These are phyloP conservation scores for Torrubiellomyces zombiae DNA, from an alignment of 2,329 filamentous ascomycete species.

Conservation along the genomic window DNA sequence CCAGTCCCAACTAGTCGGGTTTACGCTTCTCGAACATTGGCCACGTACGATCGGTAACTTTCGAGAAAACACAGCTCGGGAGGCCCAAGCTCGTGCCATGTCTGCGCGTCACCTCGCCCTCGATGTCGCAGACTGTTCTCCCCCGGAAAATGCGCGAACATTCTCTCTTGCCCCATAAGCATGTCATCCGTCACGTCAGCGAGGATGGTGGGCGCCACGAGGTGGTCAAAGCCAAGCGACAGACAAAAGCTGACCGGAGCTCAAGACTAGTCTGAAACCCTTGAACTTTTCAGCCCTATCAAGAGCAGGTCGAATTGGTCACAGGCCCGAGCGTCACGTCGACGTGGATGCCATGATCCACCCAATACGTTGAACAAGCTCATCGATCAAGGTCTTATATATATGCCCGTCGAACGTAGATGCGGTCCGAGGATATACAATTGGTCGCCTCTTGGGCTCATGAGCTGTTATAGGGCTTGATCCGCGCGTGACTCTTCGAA, in stretches of 20 bases:
- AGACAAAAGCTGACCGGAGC: conserved; percentile 34
- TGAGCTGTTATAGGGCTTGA: conserved; percentile 45
- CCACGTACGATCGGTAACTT: conserved; percentile 22
- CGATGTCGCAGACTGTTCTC: conserved; percentile 52
- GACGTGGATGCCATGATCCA: conserved; percentile 41
- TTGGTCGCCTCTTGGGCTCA: conserved; percentile 49
- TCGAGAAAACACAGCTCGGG: conserved; percentile 54
- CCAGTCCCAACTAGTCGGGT: conserved; percentile 19
- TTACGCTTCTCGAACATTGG: conserved; percentile 32
- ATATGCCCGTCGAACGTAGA: conserved; percentile 44
- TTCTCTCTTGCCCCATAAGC: conserved; percentile 51
- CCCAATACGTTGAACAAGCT: conserved; percentile 33
- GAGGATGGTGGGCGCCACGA: conserved; percentile 54
- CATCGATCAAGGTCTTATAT: conserved; percentile 41
- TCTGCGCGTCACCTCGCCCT: conserved; percentile 51
- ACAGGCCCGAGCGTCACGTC: conserved; percentile 18
- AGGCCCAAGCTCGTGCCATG: conserved; percentile 53
- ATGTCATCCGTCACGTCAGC: conserved; percentile 50
- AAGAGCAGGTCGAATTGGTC: conserved; percentile 15
- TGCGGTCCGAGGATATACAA: conserved; percentile 47
- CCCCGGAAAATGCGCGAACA: conserved; percentile 54
- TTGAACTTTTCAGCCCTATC: conserved; percentile 34
- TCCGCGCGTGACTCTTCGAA: conserved; percentile 54
- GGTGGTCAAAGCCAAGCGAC: conserved; percentile 37
- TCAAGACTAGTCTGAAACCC: conserved; percentile 38